These are phyloP conservation scores for Phytophthora pisi DNA, from an alignment of 352 stramenopile genomes.

Conservation along the genomic window DNA sequence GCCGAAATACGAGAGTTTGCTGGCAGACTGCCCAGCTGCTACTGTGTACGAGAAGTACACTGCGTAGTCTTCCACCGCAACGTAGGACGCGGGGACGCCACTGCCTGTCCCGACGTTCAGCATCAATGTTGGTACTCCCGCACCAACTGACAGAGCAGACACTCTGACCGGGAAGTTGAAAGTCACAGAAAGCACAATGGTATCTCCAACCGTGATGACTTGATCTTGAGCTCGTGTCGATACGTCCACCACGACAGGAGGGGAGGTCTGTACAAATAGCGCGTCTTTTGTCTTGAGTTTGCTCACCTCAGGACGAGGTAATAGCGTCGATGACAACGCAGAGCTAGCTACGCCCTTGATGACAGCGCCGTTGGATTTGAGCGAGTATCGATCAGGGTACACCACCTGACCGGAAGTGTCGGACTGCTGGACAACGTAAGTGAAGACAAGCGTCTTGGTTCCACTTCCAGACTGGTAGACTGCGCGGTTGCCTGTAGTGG, in stretches of 20 bases:
- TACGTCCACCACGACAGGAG: slow-evolving; percentile 46
- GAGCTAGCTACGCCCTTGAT: slow-evolving; percentile 33
- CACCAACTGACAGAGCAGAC: slow-evolving; percentile 1
- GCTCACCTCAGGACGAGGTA: slow-evolving; percentile 35
- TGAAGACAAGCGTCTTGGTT: slow-evolving; percentile 48
- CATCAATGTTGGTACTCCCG: slow-evolving; percentile 44
- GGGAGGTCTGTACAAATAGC: slow-evolving; percentile 44
- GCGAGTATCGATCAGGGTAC: slow-evolving; percentile 50
- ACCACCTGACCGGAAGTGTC: slow-evolving; percentile 40
- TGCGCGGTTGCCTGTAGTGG: slow-evolving; percentile 48
- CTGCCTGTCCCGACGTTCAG: slow-evolving; percentile 46
- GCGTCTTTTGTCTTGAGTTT: slow-evolving; percentile 18
- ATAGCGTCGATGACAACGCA: slow-evolving; percentile 42
- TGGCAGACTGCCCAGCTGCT: slow-evolving; percentile 43
- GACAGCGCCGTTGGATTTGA: slow-evolving; percentile 48
- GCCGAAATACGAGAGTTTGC: slow-evolving; percentile 46
- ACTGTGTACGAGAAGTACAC: slow-evolving; percentile 68
- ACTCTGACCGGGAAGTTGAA: slow-evolving; percentile 51
- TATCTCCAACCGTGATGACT: slow-evolving; percentile 61
- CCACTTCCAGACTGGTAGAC: slow-evolving; percentile 52
- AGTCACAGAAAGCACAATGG: slow-evolving; percentile 40
- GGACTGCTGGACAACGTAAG: slow-evolving; percentile 52
- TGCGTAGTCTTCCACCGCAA: slow-evolving; percentile 43
- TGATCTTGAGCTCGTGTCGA: slow-evolving; percentile 44
- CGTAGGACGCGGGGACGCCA: slow-evolving; percentile 27